Conservation (phyloP, 176 grass and related monocot genomes). For the Olyra latifolia region DNA sequence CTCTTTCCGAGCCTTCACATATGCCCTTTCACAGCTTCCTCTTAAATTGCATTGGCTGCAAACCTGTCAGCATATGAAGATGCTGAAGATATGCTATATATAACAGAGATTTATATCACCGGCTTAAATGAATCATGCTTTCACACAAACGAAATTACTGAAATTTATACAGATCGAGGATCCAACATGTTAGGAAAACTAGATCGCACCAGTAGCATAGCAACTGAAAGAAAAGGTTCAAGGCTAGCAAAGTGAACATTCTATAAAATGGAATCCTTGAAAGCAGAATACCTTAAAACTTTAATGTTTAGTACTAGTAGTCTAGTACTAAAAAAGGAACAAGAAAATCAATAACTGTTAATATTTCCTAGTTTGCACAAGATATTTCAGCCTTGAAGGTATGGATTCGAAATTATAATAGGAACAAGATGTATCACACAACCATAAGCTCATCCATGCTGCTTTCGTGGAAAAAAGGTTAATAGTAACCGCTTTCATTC, state of each 20-base stretch:
- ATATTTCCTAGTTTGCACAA: slow-evolving; percentile 3
- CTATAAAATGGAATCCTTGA: not conserved
- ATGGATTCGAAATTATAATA: not conserved
- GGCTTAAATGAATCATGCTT: slow-evolving; percentile 11
- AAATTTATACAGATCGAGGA: slow-evolving; percentile 2
- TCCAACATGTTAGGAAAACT: slow-evolving; percentile 19
- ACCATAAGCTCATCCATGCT: not conserved
- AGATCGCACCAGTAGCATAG: slow-evolving; percentile 13
- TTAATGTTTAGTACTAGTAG: not conserved
- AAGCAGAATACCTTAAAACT: not conserved
- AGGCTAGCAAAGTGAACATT: not conserved
- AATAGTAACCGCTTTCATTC: not conserved
- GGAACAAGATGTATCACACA: not conserved
- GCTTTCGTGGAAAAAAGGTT: not conserved
- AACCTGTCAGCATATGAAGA: slow-evolving; percentile 59
- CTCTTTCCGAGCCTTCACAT: slow-evolving; percentile 67
- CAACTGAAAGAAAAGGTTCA: not conserved
- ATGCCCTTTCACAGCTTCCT: slow-evolving; percentile 82
- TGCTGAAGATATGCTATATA: slow-evolving; percentile 19
- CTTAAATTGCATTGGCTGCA: slow-evolving; percentile 87
- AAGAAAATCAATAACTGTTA: not conserved
- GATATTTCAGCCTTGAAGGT: not conserved
- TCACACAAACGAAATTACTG: not conserved
- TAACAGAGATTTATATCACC: slow-evolving; percentile 26
- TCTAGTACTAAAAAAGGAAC: not conserved